Base-by-base conservation (phyloP, 148 eudicot genomes). In the Spergularia bocconei region DNA sequence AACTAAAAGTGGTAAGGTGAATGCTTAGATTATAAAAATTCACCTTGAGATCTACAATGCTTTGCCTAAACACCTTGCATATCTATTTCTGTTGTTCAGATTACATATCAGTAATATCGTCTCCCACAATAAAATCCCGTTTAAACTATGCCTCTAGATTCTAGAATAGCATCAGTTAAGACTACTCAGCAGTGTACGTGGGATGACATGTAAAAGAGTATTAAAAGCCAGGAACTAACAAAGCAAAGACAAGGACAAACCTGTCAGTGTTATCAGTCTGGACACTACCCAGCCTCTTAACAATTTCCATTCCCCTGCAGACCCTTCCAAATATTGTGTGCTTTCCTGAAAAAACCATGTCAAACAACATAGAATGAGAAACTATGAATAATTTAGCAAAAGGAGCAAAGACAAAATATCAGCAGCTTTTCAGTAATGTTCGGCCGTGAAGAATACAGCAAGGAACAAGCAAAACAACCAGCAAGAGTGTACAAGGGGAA, bases 271-370 rank as follows among this genome's bases (percentile, higher is more conserved):
- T 95, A 82, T 95, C 94, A 19, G 98, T 95, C 77, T 92, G 98
- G 73, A 95, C 96, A 79, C 93, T 94, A 55, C 97, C 97, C 39
- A 92, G 96, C 79, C 97, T 91, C 87, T 95, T 95, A 71, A 95
- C 74, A 60, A 95, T 91, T 81, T 95, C 96, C 97, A 95, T 90
- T 80, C 98, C 97, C 67, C 73, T 84, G 55, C 91, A 88, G 72
- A 95, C 90, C 82, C 98, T 86, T 83, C 98, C 98, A 84, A 95
- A 95, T 80, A 95, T 95, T n/a, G 98, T 92, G 85, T 95, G 98
- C 67, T 92, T 95, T 25, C 98, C 98, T 94, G 86, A 19, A 60
- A 50, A 74, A 74, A 38, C 55, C 8, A 63, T 44, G 25, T 51
- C 65, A 71, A 67, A 21, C 47, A 6, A 17, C 5, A 50, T 33